Conservation (phyloP, 2,329 filamentous ascomycete genomes). For the Fusarium tanahbumbuense region DNA sequence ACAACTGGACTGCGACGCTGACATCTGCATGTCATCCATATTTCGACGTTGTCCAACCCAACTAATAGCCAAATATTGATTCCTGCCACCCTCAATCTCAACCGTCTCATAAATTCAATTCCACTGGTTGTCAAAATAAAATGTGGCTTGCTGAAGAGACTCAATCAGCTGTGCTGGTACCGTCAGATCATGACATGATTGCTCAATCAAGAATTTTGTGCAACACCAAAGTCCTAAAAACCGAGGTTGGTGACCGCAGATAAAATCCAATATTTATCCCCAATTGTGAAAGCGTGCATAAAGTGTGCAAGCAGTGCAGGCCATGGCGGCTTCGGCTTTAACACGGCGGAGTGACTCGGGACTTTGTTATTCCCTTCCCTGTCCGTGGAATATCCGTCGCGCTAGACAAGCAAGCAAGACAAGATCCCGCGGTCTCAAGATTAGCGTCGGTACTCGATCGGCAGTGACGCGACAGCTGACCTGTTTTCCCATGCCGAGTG, state of each 20-base stretch:
- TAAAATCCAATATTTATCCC: constrained; percentile 1
- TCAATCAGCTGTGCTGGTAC: neutral
- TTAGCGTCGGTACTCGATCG: neutral
- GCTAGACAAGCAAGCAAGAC: accelerated
- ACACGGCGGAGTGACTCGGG: accelerated
- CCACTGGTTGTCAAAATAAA: accelerated
- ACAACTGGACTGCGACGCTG: accelerated
- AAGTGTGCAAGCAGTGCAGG: too few species aligned
- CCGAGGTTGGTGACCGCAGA: neutral
- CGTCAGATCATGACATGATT: neutral
- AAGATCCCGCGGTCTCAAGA: neutral
- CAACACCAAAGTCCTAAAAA: neutral
- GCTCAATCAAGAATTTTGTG: neutral
- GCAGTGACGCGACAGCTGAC: neutral
- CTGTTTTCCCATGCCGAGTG: accelerated
- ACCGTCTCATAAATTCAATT: neutral
- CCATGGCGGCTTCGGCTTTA: neutral
- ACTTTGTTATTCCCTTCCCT: neutral
- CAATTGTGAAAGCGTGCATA: neutral
- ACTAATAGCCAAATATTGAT: neutral
- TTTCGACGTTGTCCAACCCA: accelerated
- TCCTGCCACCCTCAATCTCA: neutral
- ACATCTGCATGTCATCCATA: neutral
- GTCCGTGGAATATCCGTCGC: neutral
- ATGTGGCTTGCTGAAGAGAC: neutral